Conservation (phyloP, 2,329 filamentous ascomycete species). For the Fusarium redolens region DNA sequence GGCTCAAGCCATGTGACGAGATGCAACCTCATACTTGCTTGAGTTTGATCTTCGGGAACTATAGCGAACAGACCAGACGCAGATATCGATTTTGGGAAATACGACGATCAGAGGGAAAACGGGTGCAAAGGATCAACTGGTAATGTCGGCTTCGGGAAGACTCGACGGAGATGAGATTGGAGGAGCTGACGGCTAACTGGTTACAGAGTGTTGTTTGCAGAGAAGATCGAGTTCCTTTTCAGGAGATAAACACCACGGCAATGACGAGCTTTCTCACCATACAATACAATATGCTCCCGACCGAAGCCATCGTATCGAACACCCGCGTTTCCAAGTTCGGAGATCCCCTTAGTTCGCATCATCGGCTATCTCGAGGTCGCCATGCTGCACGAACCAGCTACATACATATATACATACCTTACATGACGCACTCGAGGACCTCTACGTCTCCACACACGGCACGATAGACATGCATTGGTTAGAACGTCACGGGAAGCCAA, state of each 20-base stretch:
- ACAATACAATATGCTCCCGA: neutral
- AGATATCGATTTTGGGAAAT: slow-evolving; percentile 10
- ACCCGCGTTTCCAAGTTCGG: neutral
- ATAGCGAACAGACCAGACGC: neutral
- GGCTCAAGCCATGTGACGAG: neutral
- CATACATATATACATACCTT: neutral
- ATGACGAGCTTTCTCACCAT: neutral
- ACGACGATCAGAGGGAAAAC: neutral
- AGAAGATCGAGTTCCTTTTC: slow-evolving; percentile 1
- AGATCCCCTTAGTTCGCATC: neutral
- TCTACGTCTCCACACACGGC: neutral
- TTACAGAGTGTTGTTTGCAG: slow-evolving; percentile 31
- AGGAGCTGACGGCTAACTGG: slow-evolving; percentile 13
- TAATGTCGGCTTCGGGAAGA: slow-evolving; percentile 15
- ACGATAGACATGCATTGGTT: neutral
- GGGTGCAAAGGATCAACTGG: slow-evolving; percentile 3
- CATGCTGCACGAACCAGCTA: neutral
- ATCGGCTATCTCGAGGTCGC: neutral
- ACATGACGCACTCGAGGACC: neutral
- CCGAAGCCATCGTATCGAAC: neutral
- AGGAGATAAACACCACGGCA: neutral
- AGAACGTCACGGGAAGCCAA: neutral
- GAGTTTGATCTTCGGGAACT: neutral
- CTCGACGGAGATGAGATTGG: slow-evolving; percentile 24
- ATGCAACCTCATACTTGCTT: neutral